Conservation (phyloP, 108 stramenopile species). For the Licmophora abbreviata region DNA sequence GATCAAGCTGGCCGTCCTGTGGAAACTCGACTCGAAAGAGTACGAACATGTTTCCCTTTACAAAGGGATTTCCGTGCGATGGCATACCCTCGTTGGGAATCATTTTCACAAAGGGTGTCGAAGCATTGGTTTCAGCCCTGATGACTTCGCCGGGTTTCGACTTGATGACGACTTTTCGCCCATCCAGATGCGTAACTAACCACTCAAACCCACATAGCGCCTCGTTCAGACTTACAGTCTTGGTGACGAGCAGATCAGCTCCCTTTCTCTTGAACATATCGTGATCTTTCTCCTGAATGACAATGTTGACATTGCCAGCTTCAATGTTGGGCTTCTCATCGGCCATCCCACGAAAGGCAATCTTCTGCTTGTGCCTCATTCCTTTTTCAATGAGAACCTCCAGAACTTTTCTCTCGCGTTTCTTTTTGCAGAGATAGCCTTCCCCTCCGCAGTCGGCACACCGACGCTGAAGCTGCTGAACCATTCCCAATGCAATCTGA, state of each 20-base stretch:
- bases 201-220: conserved; percentile 95
- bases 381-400: conserved; percentile 96
- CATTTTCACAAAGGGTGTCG: conserved; percentile 76
- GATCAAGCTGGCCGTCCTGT: conserved; percentile 41
- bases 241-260: conserved; percentile 89
- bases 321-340: conserved; percentile 95
- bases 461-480: conserved; percentile 88
- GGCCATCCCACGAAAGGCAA: conserved; percentile 90
- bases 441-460: conserved; percentile 78
- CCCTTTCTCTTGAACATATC: conserved; percentile 95
- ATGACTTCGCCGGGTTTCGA: conserved; percentile 88
- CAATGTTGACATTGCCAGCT: conserved; percentile 94
- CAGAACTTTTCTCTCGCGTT: conserved; percentile 90
- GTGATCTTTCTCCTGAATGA: conserved; percentile 97
- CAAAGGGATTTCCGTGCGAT: conserved; percentile 86
- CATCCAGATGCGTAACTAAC: conserved; percentile 88
- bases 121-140: conserved; percentile 55
- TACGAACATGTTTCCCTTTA: conserved; percentile 91
- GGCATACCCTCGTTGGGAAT: conserved; percentile 96
- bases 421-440: conserved; percentile 61
- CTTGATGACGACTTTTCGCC: conserved; percentile 77
- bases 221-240: conserved; percentile 88
- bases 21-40: conserved; percentile 91
- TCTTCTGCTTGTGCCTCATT: conserved; percentile 91
- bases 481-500: conserved; percentile 96